phyloP scores from a whole-genome alignment of 306 rosid genomes.

The Dryas octopetala region DNA sequence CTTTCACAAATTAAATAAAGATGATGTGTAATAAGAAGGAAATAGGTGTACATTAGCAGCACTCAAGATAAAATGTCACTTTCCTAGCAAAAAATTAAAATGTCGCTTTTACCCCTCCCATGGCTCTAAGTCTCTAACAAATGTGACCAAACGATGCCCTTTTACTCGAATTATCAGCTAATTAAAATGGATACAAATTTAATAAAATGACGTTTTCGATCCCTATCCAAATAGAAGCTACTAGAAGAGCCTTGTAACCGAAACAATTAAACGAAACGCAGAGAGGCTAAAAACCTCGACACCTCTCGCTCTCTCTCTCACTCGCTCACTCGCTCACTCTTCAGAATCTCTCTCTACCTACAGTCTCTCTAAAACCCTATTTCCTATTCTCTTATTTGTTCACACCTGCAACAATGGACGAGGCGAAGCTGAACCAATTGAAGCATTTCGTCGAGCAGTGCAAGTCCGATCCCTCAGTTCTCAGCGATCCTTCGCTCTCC shows the following conservation, averaged over 20 bases:
- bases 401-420: slow-evolving; percentile 46
- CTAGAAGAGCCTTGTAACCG: slow-evolving; percentile 24
- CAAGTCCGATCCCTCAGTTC: slow-evolving; percentile 72
- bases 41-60: too few relatives aligned
- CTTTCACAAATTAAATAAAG: too few relatives aligned
- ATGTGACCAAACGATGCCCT: too few relatives aligned
- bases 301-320: neutral
- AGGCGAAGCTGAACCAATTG: slow-evolving; percentile 57
- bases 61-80: too few relatives aligned
- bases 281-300: neutral
- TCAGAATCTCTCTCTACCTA: neutral
- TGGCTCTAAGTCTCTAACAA: neutral
- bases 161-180: too few relatives aligned
- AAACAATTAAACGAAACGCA: neutral
- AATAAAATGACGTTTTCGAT: neutral
- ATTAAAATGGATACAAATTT: too few relatives aligned
- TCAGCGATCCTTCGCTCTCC: slow-evolving; percentile 75
- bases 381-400: neutral
- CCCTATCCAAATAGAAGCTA: slow-evolving; percentile 10
- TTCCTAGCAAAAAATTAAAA: neutral
- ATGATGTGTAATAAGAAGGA: too few relatives aligned
- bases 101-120: neutral
- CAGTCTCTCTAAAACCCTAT: slow-evolving; percentile 8
- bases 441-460: slow-evolving; percentile 73
- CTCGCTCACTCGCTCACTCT: neutral